Base-by-base conservation (phyloP, 139 green algal species). In the Medakamo hakoo region DNA sequence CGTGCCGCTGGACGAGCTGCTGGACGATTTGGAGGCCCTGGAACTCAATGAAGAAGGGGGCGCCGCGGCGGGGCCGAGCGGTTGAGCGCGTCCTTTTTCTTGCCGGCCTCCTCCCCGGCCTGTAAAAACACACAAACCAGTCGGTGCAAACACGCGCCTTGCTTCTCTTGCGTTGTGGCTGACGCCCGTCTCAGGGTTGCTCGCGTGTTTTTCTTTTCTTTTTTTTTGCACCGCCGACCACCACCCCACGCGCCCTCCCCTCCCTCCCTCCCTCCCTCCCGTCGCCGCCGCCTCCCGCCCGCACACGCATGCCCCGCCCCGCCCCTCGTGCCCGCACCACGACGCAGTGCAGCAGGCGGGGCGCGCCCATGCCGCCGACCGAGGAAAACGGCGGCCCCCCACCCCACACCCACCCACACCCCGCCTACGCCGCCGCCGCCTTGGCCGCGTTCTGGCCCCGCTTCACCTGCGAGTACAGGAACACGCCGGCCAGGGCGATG, bases 1-100 rank as follows among this genome's bases (percentile, higher is more conserved):
- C 72, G 77, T 97, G 23, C 90, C 89, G 18, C 76, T 97, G 65
- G 91, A 97, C 30, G 90, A 96, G 79, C 78, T 97, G 71, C 69
- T 97, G 63, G 85, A 94, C 65, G 86, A 93, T 48, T 75, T 96
- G 71, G 78, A 82, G 58, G 77, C 58, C 19, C 68, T 94, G 66
- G 61, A 74, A 14, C 27, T 87, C 27, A 63, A 71, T 0, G 78
- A 78, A 21, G 75, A 68, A 26, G 67, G 61, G 25, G 65, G 68
- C 18, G 58, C 27, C 9, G 72, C 31, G 21, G 55, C 26, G 21
- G 58, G 40, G 16, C n/a, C n/a, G n/a, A n/a, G n/a, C n/a, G n/a
- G n/a, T n/a, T n/a, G n/a, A n/a, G n/a, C n/a, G n/a, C n/a, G n/a
- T n/a, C n/a, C 40, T 52, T 52, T 21, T 52, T 16, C 40, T 9